Evolutionary conservation across 225 moss, liverwort and hornwort genomes (phyloP).

Genomic region (Polytrichum formosum): DNA sequence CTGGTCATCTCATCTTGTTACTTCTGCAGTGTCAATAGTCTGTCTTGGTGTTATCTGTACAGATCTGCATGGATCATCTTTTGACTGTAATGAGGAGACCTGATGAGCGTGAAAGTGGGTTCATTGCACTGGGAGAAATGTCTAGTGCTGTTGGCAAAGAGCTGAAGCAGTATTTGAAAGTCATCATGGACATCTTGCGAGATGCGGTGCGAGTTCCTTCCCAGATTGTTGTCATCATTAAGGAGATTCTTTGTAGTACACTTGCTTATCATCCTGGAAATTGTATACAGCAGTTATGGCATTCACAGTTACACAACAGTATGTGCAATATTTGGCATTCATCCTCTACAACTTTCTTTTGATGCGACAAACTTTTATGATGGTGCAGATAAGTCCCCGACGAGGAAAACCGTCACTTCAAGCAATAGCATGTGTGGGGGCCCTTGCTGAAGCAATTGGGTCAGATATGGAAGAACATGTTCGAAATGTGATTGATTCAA

Average conservation of each 20-base stretch:
- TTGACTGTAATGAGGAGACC: conserved; percentile 85
- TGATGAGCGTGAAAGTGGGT: conserved; percentile 87
- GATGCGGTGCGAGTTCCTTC: conserved; percentile 63
- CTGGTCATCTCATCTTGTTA: background rate
- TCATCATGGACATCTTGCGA: conserved; percentile 62
- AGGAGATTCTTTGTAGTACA: too few species aligned
- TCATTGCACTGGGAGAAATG: conserved; percentile 91
- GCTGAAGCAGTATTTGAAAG: conserved; percentile 54
- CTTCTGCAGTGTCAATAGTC: background rate
- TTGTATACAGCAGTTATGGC: too few species aligned
- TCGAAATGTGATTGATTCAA: conserved; percentile 66
- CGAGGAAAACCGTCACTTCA: conserved; percentile 75
- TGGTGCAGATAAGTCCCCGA: conserved; percentile 72
- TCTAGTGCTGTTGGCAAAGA: conserved; percentile 85
- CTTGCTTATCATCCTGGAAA: too few species aligned
- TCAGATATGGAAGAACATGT: conserved; percentile 78
- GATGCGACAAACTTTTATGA: conserved; percentile 3
- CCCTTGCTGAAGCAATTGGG: conserved; percentile 81
- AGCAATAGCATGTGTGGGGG: conserved; percentile 90
- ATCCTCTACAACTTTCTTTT: background rate
- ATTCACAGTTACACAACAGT: background rate
- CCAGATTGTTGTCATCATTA: too few species aligned
- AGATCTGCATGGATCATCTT: conserved; percentile 98
- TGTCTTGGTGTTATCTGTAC: conserved; percentile 8
- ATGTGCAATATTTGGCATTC: background rate